Conservation (phyloP, 1,284 basidiomycete genomes). For the Cryptococcus wingfieldii region DNA sequence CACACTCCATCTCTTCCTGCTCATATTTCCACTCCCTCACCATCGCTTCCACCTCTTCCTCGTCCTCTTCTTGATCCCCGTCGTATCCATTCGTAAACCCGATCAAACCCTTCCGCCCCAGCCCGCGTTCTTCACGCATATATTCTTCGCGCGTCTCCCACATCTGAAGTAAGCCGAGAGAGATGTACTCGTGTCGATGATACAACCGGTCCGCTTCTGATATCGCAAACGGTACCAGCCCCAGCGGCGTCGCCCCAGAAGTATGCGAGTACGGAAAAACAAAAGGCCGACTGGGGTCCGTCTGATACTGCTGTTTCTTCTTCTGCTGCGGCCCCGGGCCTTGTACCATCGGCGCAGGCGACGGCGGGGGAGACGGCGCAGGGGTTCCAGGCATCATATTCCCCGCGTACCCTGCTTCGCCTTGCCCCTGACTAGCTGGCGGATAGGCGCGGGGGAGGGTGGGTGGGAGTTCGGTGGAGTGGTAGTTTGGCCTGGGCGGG, state of each 20-base stretch:
- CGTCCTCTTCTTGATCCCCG: conserved; percentile 36
- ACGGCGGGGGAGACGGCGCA: conserved; percentile 81
- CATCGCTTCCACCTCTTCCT: conserved; percentile 51
- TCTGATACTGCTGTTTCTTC: conserved; percentile 98
- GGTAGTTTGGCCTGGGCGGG: conserved; percentile 86
- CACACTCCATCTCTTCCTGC: conserved; percentile 56
- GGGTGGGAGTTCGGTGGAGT: conserved; percentile 49
- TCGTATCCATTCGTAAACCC: conserved; percentile 53
- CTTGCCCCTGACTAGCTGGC: not conserved
- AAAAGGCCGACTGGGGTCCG: conserved; percentile 91
- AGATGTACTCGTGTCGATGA: conserved; percentile 83
- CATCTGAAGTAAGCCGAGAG: conserved; percentile 84
- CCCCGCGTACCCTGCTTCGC: not conserved
- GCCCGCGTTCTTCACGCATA: conserved; percentile 85
- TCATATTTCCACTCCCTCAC: conserved; percentile 65
- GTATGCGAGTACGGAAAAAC: conserved; percentile 81
- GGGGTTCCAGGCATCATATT: conserved; percentile 65
- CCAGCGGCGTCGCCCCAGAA: conserved; percentile 33
- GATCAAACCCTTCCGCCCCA: conserved; percentile 55
- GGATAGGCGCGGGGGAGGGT: conserved; percentile 20
- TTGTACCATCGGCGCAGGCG: conserved; percentile 59
- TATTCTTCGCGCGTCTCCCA: conserved; percentile 93
- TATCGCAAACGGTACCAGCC: conserved; percentile 84
- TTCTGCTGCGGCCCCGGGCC: conserved; percentile 46
- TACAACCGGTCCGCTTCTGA: conserved; percentile 93